Percentiles rank a stretch among this genome's conserved stretches.
Evolutionary conservation across 208 protist species (phyloP).

Genomic region (Trypanosoma caninum): DNA sequence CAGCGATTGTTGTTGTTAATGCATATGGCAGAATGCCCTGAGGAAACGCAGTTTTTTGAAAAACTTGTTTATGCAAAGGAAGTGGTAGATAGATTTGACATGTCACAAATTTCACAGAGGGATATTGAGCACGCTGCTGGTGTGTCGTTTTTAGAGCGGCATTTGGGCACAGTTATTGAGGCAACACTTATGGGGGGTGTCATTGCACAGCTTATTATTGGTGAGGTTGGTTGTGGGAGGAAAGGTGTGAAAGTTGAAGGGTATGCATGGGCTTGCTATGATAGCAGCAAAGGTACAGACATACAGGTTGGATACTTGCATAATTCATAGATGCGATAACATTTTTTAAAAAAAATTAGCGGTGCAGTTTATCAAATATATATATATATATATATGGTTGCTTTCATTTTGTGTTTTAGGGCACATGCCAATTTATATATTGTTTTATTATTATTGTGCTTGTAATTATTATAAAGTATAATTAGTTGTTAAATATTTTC

Average conservation of each 20-base stretch:
- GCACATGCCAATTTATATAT: too few species aligned
- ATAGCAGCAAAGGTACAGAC: constrained; percentile 4
- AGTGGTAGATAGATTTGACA: neutral
- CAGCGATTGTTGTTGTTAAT: constrained; percentile 23
- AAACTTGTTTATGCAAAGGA: constrained; percentile 12
- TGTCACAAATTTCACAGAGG: neutral
- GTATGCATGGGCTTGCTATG: constrained; percentile 19
- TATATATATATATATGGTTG: too few species aligned
- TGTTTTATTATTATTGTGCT: too few species aligned
- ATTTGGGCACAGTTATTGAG: constrained; percentile 10
- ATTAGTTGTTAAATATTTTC: too few species aligned
- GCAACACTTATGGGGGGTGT: constrained; percentile 21
- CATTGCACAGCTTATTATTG: constrained; percentile 24
- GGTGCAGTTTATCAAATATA: neutral
- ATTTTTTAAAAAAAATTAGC: too few species aligned
- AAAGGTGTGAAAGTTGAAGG: constrained; percentile 1
- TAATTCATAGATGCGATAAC: neutral
- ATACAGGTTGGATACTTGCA: constrained; percentile 18
- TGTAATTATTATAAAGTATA: too few species aligned
- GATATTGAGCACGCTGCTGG: constrained; percentile 8
- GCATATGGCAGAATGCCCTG: constrained; percentile 20
- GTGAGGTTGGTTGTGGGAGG: constrained; percentile 3
- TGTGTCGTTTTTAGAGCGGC: neutral
- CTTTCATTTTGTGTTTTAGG: too few species aligned
- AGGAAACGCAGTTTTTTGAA: constrained; percentile 16